Percentiles rank a stretch among this genome's conserved stretches.
These are phyloP conservation scores for Crepidotus variabilis DNA, from an alignment of 768 basidiomycete species.

Conservation along the genomic window DNA sequence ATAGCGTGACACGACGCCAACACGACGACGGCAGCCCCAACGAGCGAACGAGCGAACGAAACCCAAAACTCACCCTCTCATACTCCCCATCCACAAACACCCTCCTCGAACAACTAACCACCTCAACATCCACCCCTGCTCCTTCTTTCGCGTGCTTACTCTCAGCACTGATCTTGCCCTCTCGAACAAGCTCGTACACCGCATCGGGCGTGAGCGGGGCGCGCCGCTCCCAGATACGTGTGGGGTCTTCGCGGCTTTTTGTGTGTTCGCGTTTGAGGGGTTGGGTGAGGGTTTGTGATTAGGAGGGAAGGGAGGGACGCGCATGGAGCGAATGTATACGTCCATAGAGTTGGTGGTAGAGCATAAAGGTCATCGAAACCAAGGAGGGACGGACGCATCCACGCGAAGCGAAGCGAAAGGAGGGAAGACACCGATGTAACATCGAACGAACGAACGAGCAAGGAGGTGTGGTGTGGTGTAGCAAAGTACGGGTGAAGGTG, in stretches of 20 bases:
- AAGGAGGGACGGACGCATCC: too few species aligned
- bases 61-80: constrained; percentile 40
- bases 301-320: too few species aligned
- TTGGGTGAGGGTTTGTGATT: too few species aligned
- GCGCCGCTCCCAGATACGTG: constrained; percentile 83
- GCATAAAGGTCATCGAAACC: too few species aligned
- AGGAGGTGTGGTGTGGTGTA: too few species aligned
- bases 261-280: too few species aligned
- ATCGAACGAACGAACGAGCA: too few species aligned
- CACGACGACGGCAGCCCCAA: not conserved
- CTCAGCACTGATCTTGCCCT: not conserved
- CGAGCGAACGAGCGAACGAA: not conserved
- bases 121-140: constrained; percentile 59
- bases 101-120: constrained; percentile 74
- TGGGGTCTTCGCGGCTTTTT: constrained; percentile 68
- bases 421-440: too few species aligned
- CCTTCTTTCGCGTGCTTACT: constrained; percentile 19
- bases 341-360: too few species aligned
- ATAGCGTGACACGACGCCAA: not conserved
- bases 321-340: too few species aligned
- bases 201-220: constrained; percentile 78
- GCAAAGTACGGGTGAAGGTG: too few species aligned
- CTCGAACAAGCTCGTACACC: constrained; percentile 52
- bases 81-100: constrained; percentile 68
- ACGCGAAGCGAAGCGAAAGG: too few species aligned